Base-by-base conservation (phyloP, 768 basidiomycete genomes). In the Suillus sp. region DNA sequence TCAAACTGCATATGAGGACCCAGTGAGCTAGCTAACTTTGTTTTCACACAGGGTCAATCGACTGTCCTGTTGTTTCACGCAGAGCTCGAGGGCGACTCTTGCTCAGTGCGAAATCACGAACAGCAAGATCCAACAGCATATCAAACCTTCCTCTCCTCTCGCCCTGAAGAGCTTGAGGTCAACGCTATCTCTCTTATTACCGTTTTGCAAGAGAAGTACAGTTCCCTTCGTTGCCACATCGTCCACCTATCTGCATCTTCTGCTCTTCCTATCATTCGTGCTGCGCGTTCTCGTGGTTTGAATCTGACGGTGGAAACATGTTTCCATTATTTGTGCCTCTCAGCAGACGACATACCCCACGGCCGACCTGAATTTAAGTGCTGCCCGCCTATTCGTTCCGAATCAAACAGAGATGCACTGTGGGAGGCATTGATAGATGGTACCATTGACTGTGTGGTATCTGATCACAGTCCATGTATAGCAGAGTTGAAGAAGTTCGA, bases 301-400 rank as follows among this genome's bases (percentile, higher is more conserved):
- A 87, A 88, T 10, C 78, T 99, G 59, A 94, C 95, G 0, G 93
- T 95, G 57, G 96, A 99, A 80, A 99, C 96, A 1, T 98, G 96
- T 76, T 98, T 96, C 78, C 96, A 99, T 76, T 99, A 99, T 78
- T 86, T 98, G 25, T 87, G 87, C 68, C 84, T 97, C 9, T 79
- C 84, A 45, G 83, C 94, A 0, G 84, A 87, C 60, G 77, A 85
- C 54, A 89, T 97, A 63, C 93, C 93, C 6, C 73, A 83, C 62
- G 90, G 90, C 11, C 85, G 77, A 27, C 89, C 95, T 57, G 89
- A 95, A 74, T 96, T 93, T 83, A 97, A 99, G 74, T 99, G 96
- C 72, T 97, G 95, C 73, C 96, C 96, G 4, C 97, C 96, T 5
- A 91, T 99, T 65, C 86, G 96, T 51, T 84, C 86, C 45, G 77